A percentile compares a stretch with the other conserved stretches of the same genome.
Evolutionary conservation across 306 rosid species (phyloP).

Genomic region (Ormosia semicastrata): DNA sequence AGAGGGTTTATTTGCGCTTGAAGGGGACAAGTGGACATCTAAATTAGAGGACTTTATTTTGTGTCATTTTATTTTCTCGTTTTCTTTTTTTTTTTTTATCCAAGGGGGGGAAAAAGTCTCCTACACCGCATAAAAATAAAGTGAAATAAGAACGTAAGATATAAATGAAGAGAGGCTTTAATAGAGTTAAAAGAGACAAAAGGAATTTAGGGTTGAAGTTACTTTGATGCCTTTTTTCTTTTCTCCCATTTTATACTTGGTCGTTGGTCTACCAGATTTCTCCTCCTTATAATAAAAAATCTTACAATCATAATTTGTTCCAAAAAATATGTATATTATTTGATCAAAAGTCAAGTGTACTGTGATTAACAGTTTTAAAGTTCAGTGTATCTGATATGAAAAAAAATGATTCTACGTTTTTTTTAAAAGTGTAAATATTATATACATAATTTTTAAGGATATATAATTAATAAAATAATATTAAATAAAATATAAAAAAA

Average conservation of each 20-base stretch:
- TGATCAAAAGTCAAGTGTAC: no score
- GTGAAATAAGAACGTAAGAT: not conserved
- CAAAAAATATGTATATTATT: no score
- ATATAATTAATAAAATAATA: no score
- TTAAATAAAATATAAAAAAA: no score
- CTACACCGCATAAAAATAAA: not conserved
- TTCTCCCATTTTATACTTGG: not conserved
- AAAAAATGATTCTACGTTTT: no score
- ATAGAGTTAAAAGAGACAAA: conserved; percentile 6
- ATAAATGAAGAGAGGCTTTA: conserved; percentile 33
- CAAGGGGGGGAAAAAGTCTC: not conserved
- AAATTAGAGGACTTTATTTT: conserved; percentile 30
- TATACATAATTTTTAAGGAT: no score
- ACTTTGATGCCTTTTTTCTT: conserved; percentile 34
- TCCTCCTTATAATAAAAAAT: not conserved
- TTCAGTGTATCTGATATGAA: no score
- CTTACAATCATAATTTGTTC: not conserved
- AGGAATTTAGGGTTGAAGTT: conserved; percentile 13
- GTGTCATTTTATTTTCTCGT: not conserved
- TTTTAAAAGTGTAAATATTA: no score
- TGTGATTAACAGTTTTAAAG: no score
- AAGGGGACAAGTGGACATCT: conserved; percentile 60
- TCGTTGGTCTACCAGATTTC: not conserved
- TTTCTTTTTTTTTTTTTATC: not conserved
- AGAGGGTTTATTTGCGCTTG: conserved; percentile 61